Evolutionary conservation across 805 yeast species (phyloP).

Genomic region (Schizosaccharomyces japonicus): DNA sequence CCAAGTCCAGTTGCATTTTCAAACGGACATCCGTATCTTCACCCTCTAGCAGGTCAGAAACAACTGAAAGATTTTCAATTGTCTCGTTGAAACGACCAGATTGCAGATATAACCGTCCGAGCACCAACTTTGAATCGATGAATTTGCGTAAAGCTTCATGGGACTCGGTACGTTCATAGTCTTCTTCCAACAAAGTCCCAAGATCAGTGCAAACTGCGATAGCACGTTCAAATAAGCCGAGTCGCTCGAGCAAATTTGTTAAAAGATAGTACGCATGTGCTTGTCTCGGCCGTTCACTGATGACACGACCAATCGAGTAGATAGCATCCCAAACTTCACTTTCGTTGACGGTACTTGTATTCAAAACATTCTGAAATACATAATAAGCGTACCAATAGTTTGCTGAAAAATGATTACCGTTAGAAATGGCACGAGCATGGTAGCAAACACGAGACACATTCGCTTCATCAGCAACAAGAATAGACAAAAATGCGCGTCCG

Average conservation of each 20-base stretch:
- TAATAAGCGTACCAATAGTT: background rate
- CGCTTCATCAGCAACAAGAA: conserved; percentile 16
- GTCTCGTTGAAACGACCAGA: conserved; percentile 31
- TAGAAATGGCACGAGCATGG: conserved; percentile 58
- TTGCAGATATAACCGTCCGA: conserved; percentile 52
- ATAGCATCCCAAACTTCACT: conserved; percentile 1
- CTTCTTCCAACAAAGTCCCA: conserved; percentile 26
- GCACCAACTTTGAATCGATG: conserved; percentile 39
- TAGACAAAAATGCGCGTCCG: conserved; percentile 46
- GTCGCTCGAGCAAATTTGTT: conserved; percentile 32
- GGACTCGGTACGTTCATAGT: conserved; percentile 34
- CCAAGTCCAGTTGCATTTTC: conserved; percentile 33
- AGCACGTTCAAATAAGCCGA: conserved; percentile 37
- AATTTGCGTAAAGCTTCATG: conserved; percentile 25
- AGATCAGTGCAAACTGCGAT: conserved; percentile 24
- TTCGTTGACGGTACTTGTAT: background rate
- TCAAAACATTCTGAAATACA: background rate
- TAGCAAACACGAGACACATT: conserved; percentile 39
- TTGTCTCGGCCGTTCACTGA: conserved; percentile 20
- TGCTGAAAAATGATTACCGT: conserved; percentile 23
- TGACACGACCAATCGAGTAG: conserved; percentile 24
- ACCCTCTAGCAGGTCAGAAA: conserved; percentile 17
- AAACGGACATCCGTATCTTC: conserved; percentile 8
- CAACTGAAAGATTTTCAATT: conserved; percentile 28
- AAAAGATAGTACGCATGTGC: conserved; percentile 13